Conservation (phyloP, 1,284 basidiomycete genomes). For the Cutaneotrichosporon cutaneum region DNA sequence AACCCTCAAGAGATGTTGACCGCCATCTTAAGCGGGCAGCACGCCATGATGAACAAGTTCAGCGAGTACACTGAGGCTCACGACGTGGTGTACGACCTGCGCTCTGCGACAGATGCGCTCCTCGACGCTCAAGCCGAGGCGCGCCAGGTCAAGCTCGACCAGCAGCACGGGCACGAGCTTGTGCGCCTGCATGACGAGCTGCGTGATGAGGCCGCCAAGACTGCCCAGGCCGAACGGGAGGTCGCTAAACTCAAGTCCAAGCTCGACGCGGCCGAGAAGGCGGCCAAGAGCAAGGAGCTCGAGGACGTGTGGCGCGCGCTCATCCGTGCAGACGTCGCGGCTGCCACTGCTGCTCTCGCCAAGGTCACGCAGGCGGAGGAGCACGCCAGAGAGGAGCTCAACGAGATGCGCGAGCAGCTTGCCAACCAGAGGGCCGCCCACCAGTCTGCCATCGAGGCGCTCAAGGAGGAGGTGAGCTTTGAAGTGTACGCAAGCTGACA, state of each 20-base stretch:
- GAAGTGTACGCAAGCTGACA: background rate
- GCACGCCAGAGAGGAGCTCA: conserved; percentile 14
- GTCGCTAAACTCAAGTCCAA: background rate
- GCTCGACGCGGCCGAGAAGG: conserved; percentile 4
- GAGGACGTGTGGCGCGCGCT: conserved; percentile 16
- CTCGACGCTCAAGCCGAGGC: conserved; percentile 17
- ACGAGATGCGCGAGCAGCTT: conserved; percentile 13
- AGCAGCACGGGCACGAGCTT: conserved; percentile 5
- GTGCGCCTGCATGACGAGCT: conserved; percentile 11
- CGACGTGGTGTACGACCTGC: conserved; percentile 17
- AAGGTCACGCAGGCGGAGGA: conserved; percentile 15
- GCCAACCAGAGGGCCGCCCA: conserved; percentile 11
- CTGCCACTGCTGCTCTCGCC: conserved; percentile 8
- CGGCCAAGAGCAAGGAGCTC: conserved; percentile 13
- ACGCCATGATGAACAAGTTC: conserved; percentile 23
- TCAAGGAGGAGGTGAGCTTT: conserved; percentile 12
- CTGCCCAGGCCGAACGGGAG: conserved; percentile 12
- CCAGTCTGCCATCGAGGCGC: conserved; percentile 5
- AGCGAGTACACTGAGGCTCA: conserved; percentile 11
- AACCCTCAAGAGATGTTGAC: conserved; percentile 18
- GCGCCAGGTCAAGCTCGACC: conserved; percentile 13
- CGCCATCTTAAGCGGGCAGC: conserved; percentile 17
- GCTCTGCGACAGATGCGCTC: conserved; percentile 18
- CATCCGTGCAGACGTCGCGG: conserved; percentile 14
- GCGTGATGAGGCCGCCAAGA: conserved; percentile 6